Percentiles rank a stretch among this genome's conserved stretches.
Conservation (phyloP, 768 basidiomycete genomes). For the Lactarius pseudohatsudake region DNA sequence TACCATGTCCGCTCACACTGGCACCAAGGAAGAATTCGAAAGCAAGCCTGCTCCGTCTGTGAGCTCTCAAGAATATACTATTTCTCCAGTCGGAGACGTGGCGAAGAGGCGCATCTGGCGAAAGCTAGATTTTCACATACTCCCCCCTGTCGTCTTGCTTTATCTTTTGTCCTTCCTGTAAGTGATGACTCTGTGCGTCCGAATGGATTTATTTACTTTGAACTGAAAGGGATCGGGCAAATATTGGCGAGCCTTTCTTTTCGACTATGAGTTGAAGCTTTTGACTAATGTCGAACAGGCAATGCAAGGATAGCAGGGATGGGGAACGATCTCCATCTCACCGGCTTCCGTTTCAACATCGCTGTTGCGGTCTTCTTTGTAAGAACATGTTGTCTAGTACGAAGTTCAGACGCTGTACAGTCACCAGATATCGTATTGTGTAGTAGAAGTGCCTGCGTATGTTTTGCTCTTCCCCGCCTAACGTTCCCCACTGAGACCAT, state of each 20-base stretch:
- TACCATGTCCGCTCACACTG: neutral
- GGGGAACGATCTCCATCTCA: conserved; percentile 39
- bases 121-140: conserved; percentile 21
- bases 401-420: neutral
- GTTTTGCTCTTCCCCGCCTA: conserved; percentile 17
- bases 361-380: conserved; percentile 43
- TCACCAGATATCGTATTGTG: conserved; percentile 38
- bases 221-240: conserved; percentile 27
- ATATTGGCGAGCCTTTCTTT: conserved; percentile 21
- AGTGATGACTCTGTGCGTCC: neutral
- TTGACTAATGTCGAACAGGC: conserved; percentile 9
- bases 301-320: conserved; percentile 44
- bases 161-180: conserved; percentile 29
- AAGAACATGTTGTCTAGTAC: conserved; percentile 13
- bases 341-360: conserved; percentile 39
- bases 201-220: neutral
- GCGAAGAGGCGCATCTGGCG: conserved; percentile 17
- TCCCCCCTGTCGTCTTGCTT: conserved; percentile 25
- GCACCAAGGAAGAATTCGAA: neutral
- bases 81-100: neutral
- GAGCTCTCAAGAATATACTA: neutral
- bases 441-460: conserved; percentile 43
- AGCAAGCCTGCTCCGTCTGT: neutral
- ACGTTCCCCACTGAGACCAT: neutral
- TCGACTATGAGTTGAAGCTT: neutral